Conservation (phyloP, 495 filamentous ascomycete genomes). For the Apiosordaria backusii region DNA sequence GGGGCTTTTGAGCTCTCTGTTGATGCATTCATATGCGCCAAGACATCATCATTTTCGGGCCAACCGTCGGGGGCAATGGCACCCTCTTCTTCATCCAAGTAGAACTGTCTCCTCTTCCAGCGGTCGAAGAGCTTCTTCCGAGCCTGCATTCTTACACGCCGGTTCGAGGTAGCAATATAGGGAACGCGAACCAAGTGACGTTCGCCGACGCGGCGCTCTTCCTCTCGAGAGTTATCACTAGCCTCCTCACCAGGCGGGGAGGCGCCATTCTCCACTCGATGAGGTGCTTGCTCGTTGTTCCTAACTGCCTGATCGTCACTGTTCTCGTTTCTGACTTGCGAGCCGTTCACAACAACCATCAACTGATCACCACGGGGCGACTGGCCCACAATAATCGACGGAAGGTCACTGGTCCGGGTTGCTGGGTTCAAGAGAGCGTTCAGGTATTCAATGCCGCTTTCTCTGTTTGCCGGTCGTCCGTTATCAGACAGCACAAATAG, state of each 20-base stretch:
- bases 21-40: constrained; percentile 38
- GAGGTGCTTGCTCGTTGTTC: not conserved
- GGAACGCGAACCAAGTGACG: constrained; percentile 1
- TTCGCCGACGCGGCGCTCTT: not conserved
- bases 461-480: constrained; percentile 2
- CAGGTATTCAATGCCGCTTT: constrained; percentile 34
- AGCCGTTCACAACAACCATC: constrained; percentile 24
- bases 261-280: constrained; percentile 12
- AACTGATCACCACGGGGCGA: constrained; percentile 30
- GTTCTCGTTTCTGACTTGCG: constrained; percentile 13
- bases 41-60: constrained; percentile 59
- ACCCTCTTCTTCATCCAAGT: constrained; percentile 78
- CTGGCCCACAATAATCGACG: constrained; percentile 37
- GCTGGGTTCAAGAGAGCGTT: constrained; percentile 42
- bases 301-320: not conserved
- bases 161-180: constrained; percentile 8
- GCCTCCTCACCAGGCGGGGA: constrained; percentile 6
- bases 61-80: constrained; percentile 60
- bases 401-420: constrained; percentile 35
- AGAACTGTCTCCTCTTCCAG: constrained; percentile 71
- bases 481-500: constrained; percentile 31
- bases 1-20: constrained; percentile 41
- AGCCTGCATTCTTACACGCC: constrained; percentile 23
- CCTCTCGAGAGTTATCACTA: constrained; percentile 6
- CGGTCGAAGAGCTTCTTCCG: constrained; percentile 62